phyloP scores from a whole-genome alignment of 164 flowering plant genomes.

The Liquidambar formosana region DNA sequence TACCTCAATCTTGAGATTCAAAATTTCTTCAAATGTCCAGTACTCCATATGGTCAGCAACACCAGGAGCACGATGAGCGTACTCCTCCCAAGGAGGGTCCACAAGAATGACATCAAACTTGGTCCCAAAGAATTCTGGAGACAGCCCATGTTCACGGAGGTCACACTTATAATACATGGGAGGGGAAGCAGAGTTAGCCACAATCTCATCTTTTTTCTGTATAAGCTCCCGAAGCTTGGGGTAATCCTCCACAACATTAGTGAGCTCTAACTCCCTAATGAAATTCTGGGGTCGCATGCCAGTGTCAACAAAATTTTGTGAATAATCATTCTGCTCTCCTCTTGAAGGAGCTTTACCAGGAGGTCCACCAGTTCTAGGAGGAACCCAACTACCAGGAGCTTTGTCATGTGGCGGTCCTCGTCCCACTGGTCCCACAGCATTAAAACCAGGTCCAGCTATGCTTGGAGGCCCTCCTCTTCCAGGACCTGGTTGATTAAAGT shows the following conservation, averaged over 20 bases:
- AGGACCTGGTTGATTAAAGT: constrained; percentile 68
- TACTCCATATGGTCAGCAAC: constrained; percentile 91
- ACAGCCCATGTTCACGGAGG: constrained; percentile 66
- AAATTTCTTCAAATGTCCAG: constrained; percentile 96
- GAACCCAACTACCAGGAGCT: constrained; percentile 64
- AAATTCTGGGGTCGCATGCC: constrained; percentile 98
- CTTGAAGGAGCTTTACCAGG: constrained; percentile 98
- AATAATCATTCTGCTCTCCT: constrained; percentile 99
- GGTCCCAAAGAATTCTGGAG: constrained; percentile 88
- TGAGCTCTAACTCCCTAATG: constrained; percentile 93
- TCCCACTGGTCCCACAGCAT: constrained; percentile 48
- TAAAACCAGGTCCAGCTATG: constrained; percentile 70
- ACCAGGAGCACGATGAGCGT: constrained; percentile 98
- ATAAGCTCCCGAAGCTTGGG: constrained; percentile 98
- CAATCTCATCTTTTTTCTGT: constrained; percentile 98
- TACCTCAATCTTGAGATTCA: constrained; percentile 96
- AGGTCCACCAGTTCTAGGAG: constrained; percentile 67
- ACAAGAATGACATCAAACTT: constrained; percentile 98
- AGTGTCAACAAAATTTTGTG: constrained; percentile 98
- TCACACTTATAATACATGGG: constrained; percentile 95
- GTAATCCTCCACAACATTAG: constrained; percentile 93
- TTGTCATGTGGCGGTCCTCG: constrained; percentile 72
- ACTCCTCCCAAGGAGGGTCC: constrained; percentile 99
- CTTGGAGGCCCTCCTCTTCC: constrained; percentile 62
- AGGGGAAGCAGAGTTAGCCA: constrained; percentile 74